Conservation (phyloP, 2,329 filamentous ascomycete genomes). For the Gyromitra esculenta region DNA sequence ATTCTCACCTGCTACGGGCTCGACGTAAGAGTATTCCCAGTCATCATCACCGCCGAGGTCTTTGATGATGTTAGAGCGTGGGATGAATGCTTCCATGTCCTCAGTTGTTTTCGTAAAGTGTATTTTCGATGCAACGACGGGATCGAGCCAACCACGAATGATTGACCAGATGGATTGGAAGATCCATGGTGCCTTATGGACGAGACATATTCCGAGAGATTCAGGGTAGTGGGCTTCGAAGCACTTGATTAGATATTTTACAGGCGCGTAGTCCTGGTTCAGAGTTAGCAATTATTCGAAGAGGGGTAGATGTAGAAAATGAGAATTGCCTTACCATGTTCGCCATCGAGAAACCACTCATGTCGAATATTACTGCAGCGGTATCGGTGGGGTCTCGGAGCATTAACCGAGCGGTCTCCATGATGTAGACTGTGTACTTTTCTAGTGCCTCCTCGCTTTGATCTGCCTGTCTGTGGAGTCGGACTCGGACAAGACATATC, state of each 20-base stretch:
- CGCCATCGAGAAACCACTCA: slow-evolving; percentile 90
- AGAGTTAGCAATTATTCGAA: not conserved
- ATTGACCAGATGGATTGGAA: slow-evolving; percentile 86
- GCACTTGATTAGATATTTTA: slow-evolving; percentile 99
- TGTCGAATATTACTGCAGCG: slow-evolving; percentile 91
- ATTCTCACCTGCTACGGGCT: slow-evolving; percentile 81
- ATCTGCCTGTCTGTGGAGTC: slow-evolving; percentile 82
- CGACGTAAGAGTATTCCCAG: slow-evolving; percentile 83
- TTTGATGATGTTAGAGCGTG: slow-evolving; percentile 74
- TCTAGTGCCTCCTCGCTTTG: slow-evolving; percentile 85
- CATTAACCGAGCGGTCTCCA: slow-evolving; percentile 90
- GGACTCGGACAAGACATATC: slow-evolving; percentile 84
- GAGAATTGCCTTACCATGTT: slow-evolving; percentile 77
- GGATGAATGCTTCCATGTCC: slow-evolving; percentile 81
- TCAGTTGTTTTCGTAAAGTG: slow-evolving; percentile 86
- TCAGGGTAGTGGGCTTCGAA: slow-evolving; percentile 99
- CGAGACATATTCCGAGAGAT: slow-evolving; percentile 84
- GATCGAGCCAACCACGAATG: slow-evolving; percentile 94
- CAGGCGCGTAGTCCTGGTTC: slow-evolving; percentile 82
- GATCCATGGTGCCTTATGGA: slow-evolving; percentile 96
- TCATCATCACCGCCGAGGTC: slow-evolving; percentile 88
- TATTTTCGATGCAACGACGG: slow-evolving; percentile 92
- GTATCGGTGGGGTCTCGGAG: slow-evolving; percentile 85
- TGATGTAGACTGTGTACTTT: slow-evolving; percentile 89
- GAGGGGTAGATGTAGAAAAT: not conserved